Conservation (phyloP, 2,329 filamentous ascomycete species). For the Karstenula rhodostoma region DNA sequence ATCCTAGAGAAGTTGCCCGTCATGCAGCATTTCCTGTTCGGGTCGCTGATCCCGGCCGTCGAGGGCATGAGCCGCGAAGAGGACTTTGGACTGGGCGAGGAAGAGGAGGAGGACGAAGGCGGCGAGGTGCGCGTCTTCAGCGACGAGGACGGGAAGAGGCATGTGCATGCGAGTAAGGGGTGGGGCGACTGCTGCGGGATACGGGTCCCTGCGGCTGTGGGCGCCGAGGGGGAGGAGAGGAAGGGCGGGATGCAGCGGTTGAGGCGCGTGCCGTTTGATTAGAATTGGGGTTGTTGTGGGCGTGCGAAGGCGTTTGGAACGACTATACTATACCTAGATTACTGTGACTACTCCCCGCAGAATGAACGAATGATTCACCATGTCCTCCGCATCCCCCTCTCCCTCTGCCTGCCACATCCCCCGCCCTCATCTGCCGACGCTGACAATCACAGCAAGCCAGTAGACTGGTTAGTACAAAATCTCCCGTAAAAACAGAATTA, state of each 20-base stretch:
- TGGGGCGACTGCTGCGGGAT: conserved; percentile 99
- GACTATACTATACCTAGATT: neutral
- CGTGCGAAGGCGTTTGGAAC: neutral
- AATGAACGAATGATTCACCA: too few species aligned
- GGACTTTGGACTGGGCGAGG: conserved; percentile 56
- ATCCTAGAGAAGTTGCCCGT: conserved; percentile 93
- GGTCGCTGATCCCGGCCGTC: conserved; percentile 79
- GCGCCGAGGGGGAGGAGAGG: conserved; percentile 86
- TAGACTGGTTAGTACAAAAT: too few species aligned
- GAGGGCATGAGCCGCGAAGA: conserved; percentile 78
- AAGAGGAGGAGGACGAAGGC: conserved; percentile 53
- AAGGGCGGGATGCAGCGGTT: conserved; percentile 71
- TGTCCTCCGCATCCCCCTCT: too few species aligned
- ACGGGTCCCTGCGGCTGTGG: conserved; percentile 92
- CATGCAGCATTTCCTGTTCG: conserved; percentile 98
- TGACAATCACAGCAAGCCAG: too few species aligned
- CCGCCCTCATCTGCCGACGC: too few species aligned
- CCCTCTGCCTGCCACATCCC: too few species aligned
- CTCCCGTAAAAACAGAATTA: too few species aligned
- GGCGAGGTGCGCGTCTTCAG: conserved; percentile 65
- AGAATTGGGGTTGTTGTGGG: neutral
- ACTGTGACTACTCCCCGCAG: neutral
- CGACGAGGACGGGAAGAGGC: conserved; percentile 70
- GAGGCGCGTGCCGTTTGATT: conserved; percentile 85
- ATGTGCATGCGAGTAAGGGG: conserved; percentile 71